Evolutionary conservation across 1,284 basidiomycete species (phyloP), one percentile per base, ranked within the genome.

Genomic region (Apiotrichum brassicae): DNA sequence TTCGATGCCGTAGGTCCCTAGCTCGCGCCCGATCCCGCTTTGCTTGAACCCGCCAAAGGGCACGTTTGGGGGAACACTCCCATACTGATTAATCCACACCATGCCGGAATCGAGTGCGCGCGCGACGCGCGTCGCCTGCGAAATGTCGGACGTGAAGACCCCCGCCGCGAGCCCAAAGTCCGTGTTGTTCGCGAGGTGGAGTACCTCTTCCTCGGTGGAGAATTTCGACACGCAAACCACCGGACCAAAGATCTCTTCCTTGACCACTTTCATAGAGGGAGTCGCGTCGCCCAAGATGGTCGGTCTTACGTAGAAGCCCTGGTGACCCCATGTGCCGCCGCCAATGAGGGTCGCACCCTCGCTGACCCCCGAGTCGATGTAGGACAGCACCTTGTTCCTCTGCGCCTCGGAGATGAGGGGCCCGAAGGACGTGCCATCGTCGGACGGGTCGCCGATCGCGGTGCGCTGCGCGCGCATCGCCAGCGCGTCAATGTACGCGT

Each of bases 1-100:
- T 19, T 89, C 85, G 48, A 94, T 77, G 12, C 87, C 91, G 60
- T 91, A 84, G 64, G 83, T 86, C 20, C 92, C 92, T 45, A 95
- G 80, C 71, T 97, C 92, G 49, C 91, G 81, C 28, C 84, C 85
- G 49, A 84, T 80, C 16, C 85, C 85, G 51, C 79, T 81, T 63
- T 83, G 83, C 74, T 92, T 93, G 77, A 89, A 93, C 13, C 93
- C 92, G 23, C 92, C 93, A 61, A 95, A 95, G 0, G 93, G 91
- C 34, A 88, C 87, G 51, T 88, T 87, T 68, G 86, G 86, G 64
- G 80, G 80, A 40, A 91, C 68, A 6, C 86, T 50, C 60, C 86
- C 86, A 72, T 93, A 94, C 67, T 88, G 83, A 71, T 93, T 94
- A 51, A 90, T 78, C 89, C 88, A 92, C 24, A 91, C 71, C 0